Evolutionary conservation across 805 yeast species (phyloP).

Genomic region (Zygosaccharomyces kombuchaensis): DNA sequence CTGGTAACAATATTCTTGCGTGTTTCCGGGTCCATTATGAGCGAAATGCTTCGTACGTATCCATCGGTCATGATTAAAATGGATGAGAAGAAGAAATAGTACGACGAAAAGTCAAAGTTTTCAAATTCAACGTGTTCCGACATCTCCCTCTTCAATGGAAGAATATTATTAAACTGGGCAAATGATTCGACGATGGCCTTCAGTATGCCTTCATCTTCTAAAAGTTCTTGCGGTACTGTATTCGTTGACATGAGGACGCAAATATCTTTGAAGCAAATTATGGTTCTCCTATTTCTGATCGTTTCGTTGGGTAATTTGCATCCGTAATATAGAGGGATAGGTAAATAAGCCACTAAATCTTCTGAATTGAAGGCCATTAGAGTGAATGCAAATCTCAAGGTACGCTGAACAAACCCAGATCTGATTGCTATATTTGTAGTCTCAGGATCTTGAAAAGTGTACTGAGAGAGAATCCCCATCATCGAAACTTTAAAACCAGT

Average conservation of each 20-base stretch:
- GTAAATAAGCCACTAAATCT: slow-evolving; percentile 22
- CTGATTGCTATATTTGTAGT: slow-evolving; percentile 27
- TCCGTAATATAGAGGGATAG: slow-evolving; percentile 23
- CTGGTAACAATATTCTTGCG: slow-evolving; percentile 18
- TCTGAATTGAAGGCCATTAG: slow-evolving; percentile 30
- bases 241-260: slow-evolving; percentile 74
- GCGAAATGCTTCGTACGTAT: slow-evolving; percentile 28
- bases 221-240: slow-evolving; percentile 43
- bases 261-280: slow-evolving; percentile 42
- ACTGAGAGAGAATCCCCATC: slow-evolving; percentile 31
- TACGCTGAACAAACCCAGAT: slow-evolving; percentile 29
- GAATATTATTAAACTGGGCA: slow-evolving; percentile 38
- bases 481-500: slow-evolving; percentile 23
- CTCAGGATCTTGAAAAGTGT: slow-evolving; percentile 30
- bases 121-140: slow-evolving; percentile 87
- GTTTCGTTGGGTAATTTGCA: slow-evolving; percentile 28
- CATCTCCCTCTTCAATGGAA: slow-evolving; percentile 69
- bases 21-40: slow-evolving; percentile 19
- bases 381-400: slow-evolving; percentile 28
- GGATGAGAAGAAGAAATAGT: slow-evolving; percentile 31
- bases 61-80: slow-evolving; percentile 32
- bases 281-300: slow-evolving; percentile 30
- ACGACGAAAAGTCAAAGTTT: slow-evolving; percentile 62
- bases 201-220: slow-evolving; percentile 17
- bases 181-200: slow-evolving; percentile 25